These are phyloP conservation scores for Tinospora cordifolia DNA, from an alignment of 164 flowering plant species.

Conservation along the genomic window DNA sequence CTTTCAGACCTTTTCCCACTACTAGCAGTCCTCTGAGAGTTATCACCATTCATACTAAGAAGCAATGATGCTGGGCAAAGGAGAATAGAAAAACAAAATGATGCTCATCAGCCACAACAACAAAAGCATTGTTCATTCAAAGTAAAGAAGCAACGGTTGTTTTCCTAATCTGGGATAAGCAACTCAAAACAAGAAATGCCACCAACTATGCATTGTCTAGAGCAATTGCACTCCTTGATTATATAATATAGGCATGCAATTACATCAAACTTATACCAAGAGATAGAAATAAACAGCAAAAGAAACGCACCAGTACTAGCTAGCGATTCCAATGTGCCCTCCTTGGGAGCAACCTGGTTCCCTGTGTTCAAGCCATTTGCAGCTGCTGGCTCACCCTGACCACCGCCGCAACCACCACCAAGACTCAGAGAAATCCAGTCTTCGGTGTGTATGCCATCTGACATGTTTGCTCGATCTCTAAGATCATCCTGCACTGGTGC, in stretches of 20 bases:
- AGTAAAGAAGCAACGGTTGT: too few relatives aligned
- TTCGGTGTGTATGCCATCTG: slow-evolving; percentile 53
- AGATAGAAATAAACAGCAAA: slow-evolving; percentile 3
- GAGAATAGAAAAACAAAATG: not conserved
- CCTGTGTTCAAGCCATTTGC: slow-evolving; percentile 37
- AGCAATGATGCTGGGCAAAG: slow-evolving; percentile 63
- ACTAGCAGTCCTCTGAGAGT: slow-evolving; percentile 32
- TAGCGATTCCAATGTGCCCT: slow-evolving; percentile 47
- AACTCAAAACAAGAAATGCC: too few relatives aligned
- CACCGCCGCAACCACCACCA: slow-evolving; percentile 47
- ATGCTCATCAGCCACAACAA: not conserved
- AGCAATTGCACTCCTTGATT: not conserved
- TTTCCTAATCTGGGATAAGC: too few relatives aligned
- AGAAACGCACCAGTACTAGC: slow-evolving; percentile 50
- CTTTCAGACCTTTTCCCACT: slow-evolving; percentile 53
- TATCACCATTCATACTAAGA: slow-evolving; percentile 54
- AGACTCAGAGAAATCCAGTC: slow-evolving; percentile 94
- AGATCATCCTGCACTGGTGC: slow-evolving; percentile 34
- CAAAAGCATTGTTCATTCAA: not conserved
- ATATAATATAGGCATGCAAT: not conserved
- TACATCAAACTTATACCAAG: not conserved
- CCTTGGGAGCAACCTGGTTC: slow-evolving; percentile 39
- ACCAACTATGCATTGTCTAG: not conserved
- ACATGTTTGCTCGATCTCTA: slow-evolving; percentile 45
- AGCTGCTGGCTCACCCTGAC: slow-evolving; percentile 33